A percentile compares a stretch with the other conserved stretches of the same genome.
These are phyloP conservation scores for Fraxinus ornus DNA, from an alignment of 305 asterid genomes.

Conservation along the genomic window DNA sequence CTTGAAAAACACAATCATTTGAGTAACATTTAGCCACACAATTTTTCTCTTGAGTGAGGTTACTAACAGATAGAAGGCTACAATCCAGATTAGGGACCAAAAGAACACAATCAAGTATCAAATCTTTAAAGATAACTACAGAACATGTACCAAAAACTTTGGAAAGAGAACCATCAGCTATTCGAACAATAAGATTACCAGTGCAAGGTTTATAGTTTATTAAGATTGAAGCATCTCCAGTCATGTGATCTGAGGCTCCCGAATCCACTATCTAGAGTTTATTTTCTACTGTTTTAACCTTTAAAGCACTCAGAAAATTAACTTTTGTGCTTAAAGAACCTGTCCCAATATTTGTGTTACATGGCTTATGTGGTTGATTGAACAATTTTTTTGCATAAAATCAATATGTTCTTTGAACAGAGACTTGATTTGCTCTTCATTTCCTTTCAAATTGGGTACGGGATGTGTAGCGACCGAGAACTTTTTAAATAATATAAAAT, in stretches of 20 bases:
- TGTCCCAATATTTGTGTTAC: neutral
- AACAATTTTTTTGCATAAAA: neutral
- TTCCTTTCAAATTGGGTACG: neutral
- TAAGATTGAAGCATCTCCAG: neutral
- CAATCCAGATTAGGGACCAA: neutral
- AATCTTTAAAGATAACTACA: neutral
- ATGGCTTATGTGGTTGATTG: neutral
- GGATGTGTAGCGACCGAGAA: neutral
- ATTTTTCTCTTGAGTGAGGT: neutral
- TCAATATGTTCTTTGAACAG: neutral
- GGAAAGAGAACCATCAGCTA: neutral
- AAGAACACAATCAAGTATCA: neutral
- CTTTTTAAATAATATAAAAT: no score
- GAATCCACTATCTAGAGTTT: neutral
- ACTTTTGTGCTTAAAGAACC: neutral
- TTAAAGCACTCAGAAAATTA: neutral
- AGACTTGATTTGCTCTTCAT: neutral
- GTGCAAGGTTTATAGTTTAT: neutral
- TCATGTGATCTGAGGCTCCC: neutral
- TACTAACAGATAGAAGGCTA: neutral
- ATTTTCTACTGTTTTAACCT: neutral
- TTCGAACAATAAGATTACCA: neutral
- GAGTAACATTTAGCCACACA: constrained; percentile 12
- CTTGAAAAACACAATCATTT: neutral
- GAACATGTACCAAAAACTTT: neutral